Evolutionary conservation across 1,284 basidiomycete species (phyloP), one percentile per base, ranked within the genome.

Genomic region (Leccinum pseudoinsigne): DNA sequence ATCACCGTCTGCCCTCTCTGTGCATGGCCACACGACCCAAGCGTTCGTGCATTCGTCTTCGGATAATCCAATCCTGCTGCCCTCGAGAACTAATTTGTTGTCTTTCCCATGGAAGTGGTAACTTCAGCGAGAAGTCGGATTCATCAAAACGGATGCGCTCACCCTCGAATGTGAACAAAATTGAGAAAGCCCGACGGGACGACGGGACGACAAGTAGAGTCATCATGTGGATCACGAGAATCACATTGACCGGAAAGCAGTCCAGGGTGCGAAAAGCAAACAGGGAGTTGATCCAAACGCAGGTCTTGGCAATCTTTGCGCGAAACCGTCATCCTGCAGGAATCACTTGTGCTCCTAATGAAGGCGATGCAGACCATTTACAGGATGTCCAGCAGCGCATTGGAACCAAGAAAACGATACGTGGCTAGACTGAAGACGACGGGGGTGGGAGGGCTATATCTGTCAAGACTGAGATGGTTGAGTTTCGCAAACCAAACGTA

Each of bases 41-140:
- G 59, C 2, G 14, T 31, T 67, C 54, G 16, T 63, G 59, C 61
- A 40, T 21, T 50, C 63, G 45, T 64, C 62, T 57, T 55, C 21
- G 59, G 67, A 54, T 23, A 56, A 62, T 61, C 63, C 59, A 58
- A 64, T 65, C 63, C 58, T 54, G 59, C 72, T 67, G 71, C 57
- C 55, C 61, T 71, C 64, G 74, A 77, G 76, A 76, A 67, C 69
- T 56, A 76, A 71, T 76, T 74, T 74, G 26, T 77, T 72, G 55
- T 60, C 56, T 50, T 63, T 60, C 68, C 72, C 66, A 8, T 18
- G 40, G 61, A 21, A 69, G 51, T 47, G 50, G 23, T 64, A 72
- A 76, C 45, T 68, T 66, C 74, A 74, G 65, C 64, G 9, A 64
- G 62, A 62, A 65, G 66, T 60, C 26, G 55, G 56, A 51, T 34